Percentiles rank a stretch among this genome's conserved stretches.
Conservation (phyloP, 2,329 filamentous ascomycete species). For the Xylariaceae sp. region DNA sequence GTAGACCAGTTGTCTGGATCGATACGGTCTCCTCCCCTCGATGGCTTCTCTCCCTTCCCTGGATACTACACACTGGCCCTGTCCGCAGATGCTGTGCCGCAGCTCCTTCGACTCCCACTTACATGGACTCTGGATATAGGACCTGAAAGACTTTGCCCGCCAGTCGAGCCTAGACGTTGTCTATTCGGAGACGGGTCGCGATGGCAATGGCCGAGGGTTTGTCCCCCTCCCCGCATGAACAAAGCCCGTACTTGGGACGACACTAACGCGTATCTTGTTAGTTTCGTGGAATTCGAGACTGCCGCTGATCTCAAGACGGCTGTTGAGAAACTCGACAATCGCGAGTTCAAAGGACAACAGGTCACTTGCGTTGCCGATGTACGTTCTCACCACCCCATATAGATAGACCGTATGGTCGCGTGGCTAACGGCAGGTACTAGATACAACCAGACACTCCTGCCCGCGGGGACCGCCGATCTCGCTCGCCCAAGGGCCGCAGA, state of each 20-base stretch:
- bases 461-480: constrained; percentile 67
- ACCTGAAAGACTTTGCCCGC: constrained; percentile 98
- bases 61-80: constrained; percentile 26
- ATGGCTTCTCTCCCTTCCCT: constrained; percentile 29
- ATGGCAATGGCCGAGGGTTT: constrained; percentile 88
- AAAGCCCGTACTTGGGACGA: not conserved
- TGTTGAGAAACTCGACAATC: constrained; percentile 88
- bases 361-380: constrained; percentile 89
- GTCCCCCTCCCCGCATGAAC: constrained; percentile 32
- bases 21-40: constrained; percentile 29
- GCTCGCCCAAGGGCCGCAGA: constrained; percentile 63
- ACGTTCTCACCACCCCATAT: constrained; percentile 32
- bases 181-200: constrained; percentile 92
- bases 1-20: constrained; percentile 27
- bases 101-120: constrained; percentile 62
- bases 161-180: constrained; percentile 96
- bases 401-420: constrained; percentile 6
- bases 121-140: constrained; percentile 81
- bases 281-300: constrained; percentile 97
- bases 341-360: constrained; percentile 84
- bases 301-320: constrained; percentile 82
- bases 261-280: constrained; percentile 33
- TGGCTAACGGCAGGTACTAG: constrained; percentile 39
- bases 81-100: constrained; percentile 30
- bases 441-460: constrained; percentile 71